Evolutionary conservation across 768 basidiomycete genomes (phyloP).

Genomic region (Naganishia friedmannii): DNA sequence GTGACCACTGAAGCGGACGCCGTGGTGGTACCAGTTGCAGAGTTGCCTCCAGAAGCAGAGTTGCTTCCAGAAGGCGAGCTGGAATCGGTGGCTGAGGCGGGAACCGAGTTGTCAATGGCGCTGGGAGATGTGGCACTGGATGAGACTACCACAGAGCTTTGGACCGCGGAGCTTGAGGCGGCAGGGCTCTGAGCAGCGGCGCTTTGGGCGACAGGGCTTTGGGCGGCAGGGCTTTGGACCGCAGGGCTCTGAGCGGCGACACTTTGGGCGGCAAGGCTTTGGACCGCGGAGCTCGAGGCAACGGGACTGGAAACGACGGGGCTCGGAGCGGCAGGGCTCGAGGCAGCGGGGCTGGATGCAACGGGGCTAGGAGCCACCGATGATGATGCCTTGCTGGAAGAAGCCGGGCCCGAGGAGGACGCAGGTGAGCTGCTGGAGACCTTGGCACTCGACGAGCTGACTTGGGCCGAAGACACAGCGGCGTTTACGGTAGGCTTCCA

Average conservation of each 20-base stretch:
- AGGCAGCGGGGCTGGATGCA: neutral
- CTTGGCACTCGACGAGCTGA: neutral
- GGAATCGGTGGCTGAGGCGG: neutral
- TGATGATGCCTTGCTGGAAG: neutral
- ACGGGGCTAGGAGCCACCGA: neutral
- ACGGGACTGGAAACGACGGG: neutral
- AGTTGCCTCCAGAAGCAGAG: neutral
- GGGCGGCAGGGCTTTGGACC: neutral
- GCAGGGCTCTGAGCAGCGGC: too few relatives aligned
- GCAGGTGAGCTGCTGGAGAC: conserved; percentile 8
- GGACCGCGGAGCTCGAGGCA: neutral
- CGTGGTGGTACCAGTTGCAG: neutral
- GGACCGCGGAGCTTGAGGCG: neutral
- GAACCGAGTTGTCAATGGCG: neutral
- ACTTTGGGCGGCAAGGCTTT: neutral
- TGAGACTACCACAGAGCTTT: neutral
- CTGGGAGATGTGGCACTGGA: neutral
- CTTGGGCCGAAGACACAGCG: neutral
- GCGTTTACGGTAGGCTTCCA: conserved; percentile 1
- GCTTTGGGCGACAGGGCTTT: too few relatives aligned
- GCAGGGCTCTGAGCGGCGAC: neutral
- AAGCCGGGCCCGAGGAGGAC: neutral
- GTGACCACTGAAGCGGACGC: neutral
- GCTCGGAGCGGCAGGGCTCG: neutral
- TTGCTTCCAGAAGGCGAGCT: neutral